Conservation (phyloP, 495 filamentous ascomycete genomes). For the Friedmanniomyces simplex region DNA sequence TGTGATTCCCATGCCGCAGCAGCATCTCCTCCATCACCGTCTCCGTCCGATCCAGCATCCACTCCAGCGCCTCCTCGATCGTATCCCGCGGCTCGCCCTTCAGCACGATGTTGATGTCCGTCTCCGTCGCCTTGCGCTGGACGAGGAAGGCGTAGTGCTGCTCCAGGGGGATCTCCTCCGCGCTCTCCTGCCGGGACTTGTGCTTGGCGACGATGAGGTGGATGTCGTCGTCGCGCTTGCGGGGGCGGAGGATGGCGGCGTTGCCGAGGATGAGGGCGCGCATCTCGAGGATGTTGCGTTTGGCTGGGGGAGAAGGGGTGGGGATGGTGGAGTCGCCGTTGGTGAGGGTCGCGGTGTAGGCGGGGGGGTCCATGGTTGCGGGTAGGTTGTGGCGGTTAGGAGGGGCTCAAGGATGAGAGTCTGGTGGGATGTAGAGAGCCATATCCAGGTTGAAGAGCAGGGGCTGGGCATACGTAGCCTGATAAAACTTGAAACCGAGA, state of each 20-base stretch:
- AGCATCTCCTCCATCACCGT: conserved; percentile 1
- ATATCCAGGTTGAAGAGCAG: no score
- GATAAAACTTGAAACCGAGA: no score
- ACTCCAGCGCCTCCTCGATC: conserved; percentile 7
- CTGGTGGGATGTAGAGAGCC: background rate
- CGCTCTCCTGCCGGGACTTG: background rate
- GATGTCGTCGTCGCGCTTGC: background rate
- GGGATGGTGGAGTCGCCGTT: background rate
- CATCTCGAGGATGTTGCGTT: background rate
- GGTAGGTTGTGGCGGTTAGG: background rate
- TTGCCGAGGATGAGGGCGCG: conserved; percentile 7
- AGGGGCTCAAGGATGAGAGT: background rate
- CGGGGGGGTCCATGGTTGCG: conserved; percentile 7
- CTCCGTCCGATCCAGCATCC: conserved; percentile 5
- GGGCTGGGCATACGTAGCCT: no score
- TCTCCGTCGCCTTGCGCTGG: background rate
- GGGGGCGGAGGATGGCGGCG: conserved; percentile 1
- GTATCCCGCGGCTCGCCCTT: background rate
- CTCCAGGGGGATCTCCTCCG: background rate
- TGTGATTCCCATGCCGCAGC: conserved; percentile 6
- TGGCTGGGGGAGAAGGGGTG: background rate
- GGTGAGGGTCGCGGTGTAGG: background rate
- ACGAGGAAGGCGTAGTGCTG: conserved; percentile 11
- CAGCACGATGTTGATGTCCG: conserved; percentile 1
- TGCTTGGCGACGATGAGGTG: background rate